Base-by-base conservation (phyloP, 1,284 basidiomycete genomes). In the Heimioporus retisporus region DNA sequence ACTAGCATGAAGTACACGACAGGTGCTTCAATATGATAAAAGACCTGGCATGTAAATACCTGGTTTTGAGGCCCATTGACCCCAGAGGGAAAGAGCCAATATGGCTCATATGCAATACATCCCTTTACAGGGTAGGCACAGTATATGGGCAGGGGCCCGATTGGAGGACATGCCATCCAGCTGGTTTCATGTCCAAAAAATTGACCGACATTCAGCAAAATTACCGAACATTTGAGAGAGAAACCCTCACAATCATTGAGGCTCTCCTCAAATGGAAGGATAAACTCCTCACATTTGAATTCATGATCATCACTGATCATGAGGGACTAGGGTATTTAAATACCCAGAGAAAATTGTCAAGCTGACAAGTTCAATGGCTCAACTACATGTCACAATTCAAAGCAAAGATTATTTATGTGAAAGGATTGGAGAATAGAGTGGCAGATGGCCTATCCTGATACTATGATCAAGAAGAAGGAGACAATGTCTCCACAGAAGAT, bases 41-140 rank as follows among this genome's bases (percentile, higher is more conserved):
- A 11, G 10, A 56, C 16, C 16, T 57, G 16, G 61, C 56, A 21
- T 63, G 56, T 16, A 58, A 43, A 7, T 63, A 31, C 28, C 61
- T 25, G 10, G 44, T 63, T 11, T 23, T 58, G 3, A 3, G 23
- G 4, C 61, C 28, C 2, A 58, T 63, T 4, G 56, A 63, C 21
- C 61, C 48, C 2, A 16, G 25, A 10, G 42, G 31, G 16, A 6
- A 25, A 6, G 78, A 82, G 53, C 75, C 79, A 0, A 84, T 85
- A 6, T 85, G 81, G 81, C 60, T 85, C 0, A 81, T 85, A 3
- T 82, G 81, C 59, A 80, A 86, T 56, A 80, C 81, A 0, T 85
- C 80, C 0, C 71, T 77, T 0, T 72, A 75, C 3, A 81, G 84
- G 0, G 68, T 83, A 0, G 81, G 84, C 0, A 78, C 79, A 0